Percentiles rank a stretch among this genome's conserved stretches.
These are phyloP conservation scores for Aspergillus luchuensis DNA, from an alignment of 2,329 filamentous ascomycete genomes.

Conservation along the genomic window DNA sequence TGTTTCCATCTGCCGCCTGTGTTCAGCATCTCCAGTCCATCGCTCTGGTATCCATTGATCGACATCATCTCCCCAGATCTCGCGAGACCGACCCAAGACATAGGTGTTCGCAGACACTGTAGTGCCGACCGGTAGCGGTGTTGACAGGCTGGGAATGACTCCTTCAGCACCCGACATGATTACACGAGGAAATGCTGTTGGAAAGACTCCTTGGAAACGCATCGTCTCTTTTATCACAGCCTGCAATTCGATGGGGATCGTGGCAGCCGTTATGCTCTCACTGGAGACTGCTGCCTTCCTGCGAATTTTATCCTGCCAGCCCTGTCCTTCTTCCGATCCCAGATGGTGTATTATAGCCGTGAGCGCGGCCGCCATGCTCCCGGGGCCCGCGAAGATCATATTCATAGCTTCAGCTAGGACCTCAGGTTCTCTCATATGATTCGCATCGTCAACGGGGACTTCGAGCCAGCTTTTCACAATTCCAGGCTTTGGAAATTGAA, in stretches of 20 bases:
- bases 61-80: conserved; percentile 20
- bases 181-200: conserved; percentile 23
- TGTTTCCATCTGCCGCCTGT: conserved; percentile 19
- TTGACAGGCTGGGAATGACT: conserved; percentile 11
- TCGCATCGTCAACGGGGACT: conserved; percentile 14
- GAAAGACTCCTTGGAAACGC: conserved; percentile 17
- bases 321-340: conserved; percentile 16
- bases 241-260: conserved; percentile 14
- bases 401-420: conserved; percentile 18
- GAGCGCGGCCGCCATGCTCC: conserved; percentile 21
- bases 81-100: conserved; percentile 21
- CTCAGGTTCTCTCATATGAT: conserved; percentile 18
- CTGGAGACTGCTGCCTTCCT: neutral
- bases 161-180: conserved; percentile 21
- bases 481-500: conserved; percentile 10
- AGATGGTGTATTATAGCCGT: conserved; percentile 20
- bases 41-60: conserved; percentile 21
- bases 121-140: conserved; percentile 20
- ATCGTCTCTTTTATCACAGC: conserved; percentile 25
- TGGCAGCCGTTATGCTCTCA: neutral
- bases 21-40: conserved; percentile 19
- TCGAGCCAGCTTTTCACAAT: conserved; percentile 21
- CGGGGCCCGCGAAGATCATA: conserved; percentile 22
- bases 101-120: conserved; percentile 24
- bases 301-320: conserved; percentile 21